phyloP scores from a whole-genome alignment of 176 grass and related monocot species.

The Lolium rigidum region DNA sequence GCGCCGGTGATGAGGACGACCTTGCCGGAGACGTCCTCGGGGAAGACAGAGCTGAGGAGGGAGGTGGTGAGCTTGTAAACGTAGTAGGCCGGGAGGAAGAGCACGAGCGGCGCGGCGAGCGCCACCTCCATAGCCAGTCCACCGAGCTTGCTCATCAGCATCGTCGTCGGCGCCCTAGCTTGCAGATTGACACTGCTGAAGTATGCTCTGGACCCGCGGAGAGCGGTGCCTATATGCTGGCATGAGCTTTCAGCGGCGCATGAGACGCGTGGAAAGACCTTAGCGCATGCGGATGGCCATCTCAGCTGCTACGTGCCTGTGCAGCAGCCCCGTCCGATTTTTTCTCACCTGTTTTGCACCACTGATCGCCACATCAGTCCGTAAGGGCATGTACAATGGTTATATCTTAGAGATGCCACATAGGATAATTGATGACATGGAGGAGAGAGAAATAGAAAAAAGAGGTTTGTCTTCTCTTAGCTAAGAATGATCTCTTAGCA shows the following conservation, averaged over 20 bases:
- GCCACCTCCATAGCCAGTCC: slow-evolving; percentile 15
- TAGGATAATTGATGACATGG: too few relatives aligned
- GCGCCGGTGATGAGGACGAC: slow-evolving; percentile 78
- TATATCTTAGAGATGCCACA: too few relatives aligned
- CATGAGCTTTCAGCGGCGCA: neutral
- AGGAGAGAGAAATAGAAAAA: too few relatives aligned
- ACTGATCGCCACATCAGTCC: too few relatives aligned
- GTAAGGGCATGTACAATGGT: too few relatives aligned
- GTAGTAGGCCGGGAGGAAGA: slow-evolving; percentile 49
- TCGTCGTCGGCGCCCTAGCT: neutral
- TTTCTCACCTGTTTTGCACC: too few relatives aligned
- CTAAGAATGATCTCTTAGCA: too few relatives aligned
- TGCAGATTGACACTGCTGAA: neutral
- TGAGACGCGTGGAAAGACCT: neutral
- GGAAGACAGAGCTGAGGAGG: slow-evolving; percentile 55
- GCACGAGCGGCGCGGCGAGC: slow-evolving; percentile 33
- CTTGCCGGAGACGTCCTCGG: slow-evolving; percentile 64
- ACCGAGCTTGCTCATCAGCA: neutral
- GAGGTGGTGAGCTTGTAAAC: slow-evolving; percentile 60
- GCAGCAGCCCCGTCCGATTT: neutral
- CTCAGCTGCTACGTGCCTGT: slow-evolving; percentile 13
- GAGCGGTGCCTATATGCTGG: neutral
- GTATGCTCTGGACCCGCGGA: neutral
- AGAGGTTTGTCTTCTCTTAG: too few relatives aligned
- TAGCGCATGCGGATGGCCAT: neutral